A percentile compares a stretch with the other conserved stretches of the same genome.
Evolutionary conservation across 169 alveolate genomes (phyloP).

Genomic region (Eimeria zaria): DNA sequence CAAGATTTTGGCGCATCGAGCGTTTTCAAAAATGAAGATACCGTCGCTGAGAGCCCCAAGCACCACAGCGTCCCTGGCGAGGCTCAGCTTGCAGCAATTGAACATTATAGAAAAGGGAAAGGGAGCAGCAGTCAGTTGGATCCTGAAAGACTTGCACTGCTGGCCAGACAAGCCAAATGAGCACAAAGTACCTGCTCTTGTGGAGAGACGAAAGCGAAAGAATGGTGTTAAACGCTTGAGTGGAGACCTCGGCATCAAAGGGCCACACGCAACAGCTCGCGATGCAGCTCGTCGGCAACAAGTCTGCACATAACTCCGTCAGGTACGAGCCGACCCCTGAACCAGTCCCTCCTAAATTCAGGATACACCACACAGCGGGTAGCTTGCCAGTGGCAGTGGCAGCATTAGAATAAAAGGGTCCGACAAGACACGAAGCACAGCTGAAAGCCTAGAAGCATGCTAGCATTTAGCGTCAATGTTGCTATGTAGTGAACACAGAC

Average conservation of each 20-base stretch:
- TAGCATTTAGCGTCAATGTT: background rate
- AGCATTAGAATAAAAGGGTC: background rate
- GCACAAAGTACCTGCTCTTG: background rate
- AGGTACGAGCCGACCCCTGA: constrained; percentile 70
- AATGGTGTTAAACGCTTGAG: constrained; percentile 51
- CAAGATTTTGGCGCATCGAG: constrained; percentile 42
- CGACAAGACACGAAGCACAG: background rate
- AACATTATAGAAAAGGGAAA: background rate
- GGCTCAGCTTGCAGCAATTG: background rate
- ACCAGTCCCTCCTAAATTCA: constrained; percentile 56
- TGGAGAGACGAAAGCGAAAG: constrained; percentile 66
- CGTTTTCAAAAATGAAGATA: constrained; percentile 55
- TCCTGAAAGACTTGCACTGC: background rate
- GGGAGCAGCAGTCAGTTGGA: background rate
- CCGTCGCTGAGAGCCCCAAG: constrained; percentile 45
- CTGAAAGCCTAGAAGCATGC: background rate
- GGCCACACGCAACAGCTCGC: constrained; percentile 79
- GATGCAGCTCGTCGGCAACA: constrained; percentile 51
- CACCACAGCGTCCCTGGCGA: background rate
- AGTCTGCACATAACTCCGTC: constrained; percentile 60
- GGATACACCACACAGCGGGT: constrained; percentile 7
- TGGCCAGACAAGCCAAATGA: background rate
- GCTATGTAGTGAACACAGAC: background rate
- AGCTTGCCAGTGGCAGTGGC: background rate
- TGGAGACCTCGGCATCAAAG: constrained; percentile 64